Conservation (phyloP, 352 stramenopile genomes). For the Halophytophthora batemanensis region DNA sequence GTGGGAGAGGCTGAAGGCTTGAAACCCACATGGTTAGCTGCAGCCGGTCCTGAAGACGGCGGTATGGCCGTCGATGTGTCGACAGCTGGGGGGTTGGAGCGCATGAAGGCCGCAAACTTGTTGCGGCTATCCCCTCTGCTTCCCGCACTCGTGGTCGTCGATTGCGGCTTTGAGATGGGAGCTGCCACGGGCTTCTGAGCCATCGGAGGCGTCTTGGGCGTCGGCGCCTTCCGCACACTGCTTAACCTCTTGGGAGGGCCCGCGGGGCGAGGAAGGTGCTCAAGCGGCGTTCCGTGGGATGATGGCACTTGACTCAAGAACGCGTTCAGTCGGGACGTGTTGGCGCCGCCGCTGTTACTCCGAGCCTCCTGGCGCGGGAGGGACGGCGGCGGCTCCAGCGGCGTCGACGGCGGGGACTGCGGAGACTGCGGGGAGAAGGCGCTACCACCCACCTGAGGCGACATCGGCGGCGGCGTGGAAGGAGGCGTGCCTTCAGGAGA, state of each 20-base stretch:
- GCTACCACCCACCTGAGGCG: slow-evolving; percentile 31
- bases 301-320: slow-evolving; percentile 77
- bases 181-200: slow-evolving; percentile 16
- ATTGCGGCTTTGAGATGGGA: slow-evolving; percentile 19
- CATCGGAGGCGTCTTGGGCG: slow-evolving; percentile 23
- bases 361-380: slow-evolving; percentile 30
- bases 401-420: slow-evolving; percentile 15
- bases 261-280: slow-evolving; percentile 53
- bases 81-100: slow-evolving; percentile 54
- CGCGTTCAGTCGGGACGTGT: slow-evolving; percentile 62
- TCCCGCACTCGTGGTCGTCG: slow-evolving; percentile 5
- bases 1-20: slow-evolving; percentile 29
- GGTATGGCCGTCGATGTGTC: slow-evolving; percentile 19
- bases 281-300: slow-evolving; percentile 48
- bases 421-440: slow-evolving; percentile 26
- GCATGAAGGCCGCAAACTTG: slow-evolving; percentile 84
- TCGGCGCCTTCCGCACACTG: slow-evolving; percentile 34
- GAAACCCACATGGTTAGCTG: slow-evolving; percentile 23
- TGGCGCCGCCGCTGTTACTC: slow-evolving; percentile 43
- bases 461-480: slow-evolving; percentile 54
- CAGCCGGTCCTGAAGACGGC: slow-evolving; percentile 17
- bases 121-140: slow-evolving; percentile 42
- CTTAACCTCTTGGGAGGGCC: slow-evolving; percentile 51
- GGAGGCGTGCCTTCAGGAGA: slow-evolving; percentile 53
- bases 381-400: slow-evolving; percentile 15